Conservation (phyloP, 2,329 filamentous ascomycete species). For the Sporothrix luriei region DNA sequence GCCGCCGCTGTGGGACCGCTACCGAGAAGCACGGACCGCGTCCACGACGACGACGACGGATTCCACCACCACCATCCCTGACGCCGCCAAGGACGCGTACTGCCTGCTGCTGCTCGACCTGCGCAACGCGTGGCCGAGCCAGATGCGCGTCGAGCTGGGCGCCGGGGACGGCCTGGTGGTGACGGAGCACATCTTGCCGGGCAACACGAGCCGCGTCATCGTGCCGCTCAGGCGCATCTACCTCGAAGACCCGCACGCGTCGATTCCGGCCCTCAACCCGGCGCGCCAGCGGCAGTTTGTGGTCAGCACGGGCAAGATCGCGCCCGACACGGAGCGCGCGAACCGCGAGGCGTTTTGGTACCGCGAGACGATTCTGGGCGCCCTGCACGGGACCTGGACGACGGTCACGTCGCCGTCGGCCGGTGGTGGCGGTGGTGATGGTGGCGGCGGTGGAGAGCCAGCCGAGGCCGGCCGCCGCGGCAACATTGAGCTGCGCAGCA, state of each 20-base stretch:
- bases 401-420: conserved; percentile 41
- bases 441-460: not conserved
- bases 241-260: conserved; percentile 72
- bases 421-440: not conserved
- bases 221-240: conserved; percentile 75
- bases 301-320: conserved; percentile 76
- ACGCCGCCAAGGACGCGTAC: conserved; percentile 57
- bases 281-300: conserved; percentile 90
- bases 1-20: conserved; percentile 56
- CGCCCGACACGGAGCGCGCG: conserved; percentile 75
- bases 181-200: conserved; percentile 63
- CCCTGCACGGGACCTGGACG: conserved; percentile 71
- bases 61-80: not conserved
- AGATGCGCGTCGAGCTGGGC: conserved; percentile 65
- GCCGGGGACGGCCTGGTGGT: conserved; percentile 49
- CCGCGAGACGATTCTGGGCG: conserved; percentile 74
- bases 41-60: too few species aligned
- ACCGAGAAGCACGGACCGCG: conserved; percentile 40
- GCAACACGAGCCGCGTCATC: conserved; percentile 72
- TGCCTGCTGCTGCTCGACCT: conserved; percentile 82
- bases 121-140: conserved; percentile 85
- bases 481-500: conserved; percentile 72
- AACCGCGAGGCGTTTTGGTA: conserved; percentile 90
- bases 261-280: conserved; percentile 78
- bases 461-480: conserved; percentile 49